Conservation (phyloP, 2,329 filamentous ascomycete species). For the Hansfordia pulvinata region DNA sequence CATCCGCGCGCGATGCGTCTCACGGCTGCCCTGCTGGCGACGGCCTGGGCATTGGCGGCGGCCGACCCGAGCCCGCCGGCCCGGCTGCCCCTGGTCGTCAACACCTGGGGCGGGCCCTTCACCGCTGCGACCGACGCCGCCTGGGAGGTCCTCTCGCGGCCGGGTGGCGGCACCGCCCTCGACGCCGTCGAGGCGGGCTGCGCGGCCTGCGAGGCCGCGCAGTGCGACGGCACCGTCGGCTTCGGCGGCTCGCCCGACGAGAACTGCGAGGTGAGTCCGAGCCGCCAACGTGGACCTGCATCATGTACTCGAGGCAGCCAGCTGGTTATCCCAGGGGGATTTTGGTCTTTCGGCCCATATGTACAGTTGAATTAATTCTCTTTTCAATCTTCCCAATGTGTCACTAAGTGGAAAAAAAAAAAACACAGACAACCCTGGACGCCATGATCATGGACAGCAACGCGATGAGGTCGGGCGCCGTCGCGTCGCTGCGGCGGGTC, state of each 20-base stretch:
- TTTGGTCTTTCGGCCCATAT: too few species aligned
- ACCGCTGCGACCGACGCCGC: slow-evolving; percentile 36
- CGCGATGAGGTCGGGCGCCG: slow-evolving; percentile 38
- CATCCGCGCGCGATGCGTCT: too few species aligned
- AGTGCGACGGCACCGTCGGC: slow-evolving; percentile 40
- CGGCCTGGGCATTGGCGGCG: not conserved
- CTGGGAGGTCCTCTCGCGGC: slow-evolving; percentile 20
- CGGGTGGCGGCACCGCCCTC: slow-evolving; percentile 21
- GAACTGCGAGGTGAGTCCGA: slow-evolving; percentile 31
- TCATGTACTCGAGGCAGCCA: too few species aligned
- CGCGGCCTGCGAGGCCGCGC: slow-evolving; percentile 33
- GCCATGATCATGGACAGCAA: slow-evolving; percentile 44
- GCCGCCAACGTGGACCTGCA: too few species aligned
- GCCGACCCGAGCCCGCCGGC: slow-evolving; percentile 16
- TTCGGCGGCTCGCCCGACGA: slow-evolving; percentile 42
- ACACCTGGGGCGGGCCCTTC: slow-evolving; percentile 41
- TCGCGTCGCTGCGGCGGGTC: slow-evolving; percentile 34
- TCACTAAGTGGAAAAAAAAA: too few species aligned
- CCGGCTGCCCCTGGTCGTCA: slow-evolving; percentile 37
- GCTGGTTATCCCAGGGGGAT: too few species aligned
- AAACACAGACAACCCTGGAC: slow-evolving; percentile 36
- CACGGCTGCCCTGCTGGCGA: too few species aligned
- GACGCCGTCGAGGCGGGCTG: slow-evolving; percentile 39
- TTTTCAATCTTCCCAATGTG: too few species aligned
- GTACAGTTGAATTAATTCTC: too few species aligned